These are phyloP conservation scores for Aspergillus piperis DNA, from an alignment of 2,329 filamentous ascomycete genomes.

Conservation along the genomic window DNA sequence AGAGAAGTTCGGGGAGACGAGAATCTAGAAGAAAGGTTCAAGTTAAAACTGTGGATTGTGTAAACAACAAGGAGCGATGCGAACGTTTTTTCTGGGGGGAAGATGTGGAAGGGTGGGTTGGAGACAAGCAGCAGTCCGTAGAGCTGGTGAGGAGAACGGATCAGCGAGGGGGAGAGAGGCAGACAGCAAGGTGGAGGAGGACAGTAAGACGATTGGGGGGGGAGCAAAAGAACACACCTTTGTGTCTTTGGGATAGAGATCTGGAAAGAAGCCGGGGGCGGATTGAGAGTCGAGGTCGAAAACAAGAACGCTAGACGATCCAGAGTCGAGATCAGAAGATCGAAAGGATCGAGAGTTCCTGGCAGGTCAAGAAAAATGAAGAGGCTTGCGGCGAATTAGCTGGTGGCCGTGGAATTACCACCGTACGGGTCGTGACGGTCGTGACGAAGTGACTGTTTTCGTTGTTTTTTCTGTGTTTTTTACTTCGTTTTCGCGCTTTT, in stretches of 20 bases:
- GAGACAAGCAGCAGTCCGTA: slow-evolving; percentile 9
- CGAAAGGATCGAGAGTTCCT: slow-evolving; percentile 21
- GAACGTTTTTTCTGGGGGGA: slow-evolving; percentile 10
- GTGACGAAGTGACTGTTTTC: slow-evolving; percentile 16
- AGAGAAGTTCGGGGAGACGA: slow-evolving; percentile 17
- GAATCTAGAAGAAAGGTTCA: slow-evolving; percentile 4
- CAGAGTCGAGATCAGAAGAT: slow-evolving; percentile 32
- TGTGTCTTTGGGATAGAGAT: not conserved
- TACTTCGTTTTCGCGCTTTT: not conserved
- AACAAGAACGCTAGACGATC: slow-evolving; percentile 35
- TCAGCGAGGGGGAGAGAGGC: slow-evolving; percentile 3
- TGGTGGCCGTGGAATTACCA: slow-evolving; percentile 35
- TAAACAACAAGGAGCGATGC: slow-evolving; percentile 5
- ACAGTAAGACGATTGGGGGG: not conserved
- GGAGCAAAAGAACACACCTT: not conserved
- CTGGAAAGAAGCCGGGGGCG: not conserved
- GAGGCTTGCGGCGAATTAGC: slow-evolving; percentile 26
- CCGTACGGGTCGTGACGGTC: not conserved
- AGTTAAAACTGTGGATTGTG: not conserved
- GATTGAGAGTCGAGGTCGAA: slow-evolving; percentile 19
- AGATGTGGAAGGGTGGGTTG: not conserved
- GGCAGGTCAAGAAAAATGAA: slow-evolving; percentile 30
- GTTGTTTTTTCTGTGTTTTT: not conserved
- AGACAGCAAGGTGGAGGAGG: slow-evolving; percentile 8
- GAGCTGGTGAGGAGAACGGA: slow-evolving; percentile 7